These are phyloP conservation scores for Monosporascus sp. DNA, from an alignment of 2,329 filamentous ascomycete species.

Conservation along the genomic window DNA sequence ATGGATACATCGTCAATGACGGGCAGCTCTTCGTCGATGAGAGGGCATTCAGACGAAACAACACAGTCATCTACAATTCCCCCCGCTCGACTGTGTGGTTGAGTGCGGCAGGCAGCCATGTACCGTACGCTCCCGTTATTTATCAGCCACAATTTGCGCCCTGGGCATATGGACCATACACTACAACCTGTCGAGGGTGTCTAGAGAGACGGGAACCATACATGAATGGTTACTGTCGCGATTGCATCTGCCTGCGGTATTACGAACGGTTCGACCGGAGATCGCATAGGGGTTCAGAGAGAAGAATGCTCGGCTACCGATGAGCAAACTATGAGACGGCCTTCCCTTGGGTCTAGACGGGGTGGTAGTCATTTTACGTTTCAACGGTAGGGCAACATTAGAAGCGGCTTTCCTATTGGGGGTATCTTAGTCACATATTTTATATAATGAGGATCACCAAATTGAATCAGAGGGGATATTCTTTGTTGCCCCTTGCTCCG, in stretches of 20 bases:
- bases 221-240: conserved; percentile 16
- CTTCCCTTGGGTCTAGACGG: neutral
- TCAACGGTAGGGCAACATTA: neutral
- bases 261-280: conserved; percentile 2
- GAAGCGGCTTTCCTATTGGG: neutral
- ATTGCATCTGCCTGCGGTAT: conserved; percentile 9
- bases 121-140: neutral
- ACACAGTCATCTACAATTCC: conserved; percentile 24
- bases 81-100: conserved; percentile 17
- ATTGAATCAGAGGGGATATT: neutral
- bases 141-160: conserved; percentile 1
- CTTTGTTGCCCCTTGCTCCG: neutral
- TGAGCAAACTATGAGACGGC: neutral
- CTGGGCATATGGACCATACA: neutral
- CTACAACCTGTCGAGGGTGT: conserved; percentile 13
- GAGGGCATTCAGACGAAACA: conserved; percentile 11
- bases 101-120: neutral
- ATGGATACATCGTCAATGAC: conserved; percentile 22
- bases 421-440: neutral
- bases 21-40: conserved; percentile 19
- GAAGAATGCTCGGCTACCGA: neutral
- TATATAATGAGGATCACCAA: neutral
- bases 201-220: conserved; percentile 5
- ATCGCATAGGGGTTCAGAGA: conserved; percentile 6
- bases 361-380: neutral